phyloP scores from a whole-genome alignment of 176 grass and related monocot genomes.

The Chloris gayana region DNA sequence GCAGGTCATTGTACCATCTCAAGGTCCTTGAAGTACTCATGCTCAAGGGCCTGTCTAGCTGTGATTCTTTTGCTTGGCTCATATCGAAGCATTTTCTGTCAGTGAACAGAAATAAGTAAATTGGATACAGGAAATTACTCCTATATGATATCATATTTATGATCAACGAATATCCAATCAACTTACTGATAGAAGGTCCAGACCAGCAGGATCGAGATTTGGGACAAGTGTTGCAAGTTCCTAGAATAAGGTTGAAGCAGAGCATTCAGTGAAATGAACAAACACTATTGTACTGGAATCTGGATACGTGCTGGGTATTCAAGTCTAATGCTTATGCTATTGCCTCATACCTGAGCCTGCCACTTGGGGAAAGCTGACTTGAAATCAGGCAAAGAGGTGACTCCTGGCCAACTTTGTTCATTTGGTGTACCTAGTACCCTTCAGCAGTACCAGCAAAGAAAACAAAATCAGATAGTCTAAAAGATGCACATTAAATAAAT shows the following conservation, averaged over 20 bases:
- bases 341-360: conserved; percentile 61
- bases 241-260: conserved; percentile 46
- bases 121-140: not conserved
- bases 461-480: conserved; percentile 36
- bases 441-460: conserved; percentile 9
- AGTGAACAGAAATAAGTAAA: conserved; percentile 15
- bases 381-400: conserved; percentile 76
- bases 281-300: not conserved
- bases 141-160: not conserved
- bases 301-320: not conserved
- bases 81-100: conserved; percentile 83
- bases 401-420: conserved; percentile 93
- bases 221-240: conserved; percentile 69
- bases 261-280: conserved; percentile 18
- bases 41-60: conserved; percentile 74
- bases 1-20: conserved; percentile 59
- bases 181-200: conserved; percentile 94
- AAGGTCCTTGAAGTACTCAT: conserved; percentile 92
- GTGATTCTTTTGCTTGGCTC: conserved; percentile 93
- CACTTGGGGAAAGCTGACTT: conserved; percentile 95
- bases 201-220: conserved; percentile 71
- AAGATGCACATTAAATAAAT: conserved; percentile 13
- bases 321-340: conserved; percentile 16
- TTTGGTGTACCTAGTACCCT: conserved; percentile 89
- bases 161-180: not conserved